Evolutionary conservation across 805 yeast genomes (phyloP).

Genomic region (Ogataea wickerhamii): DNA sequence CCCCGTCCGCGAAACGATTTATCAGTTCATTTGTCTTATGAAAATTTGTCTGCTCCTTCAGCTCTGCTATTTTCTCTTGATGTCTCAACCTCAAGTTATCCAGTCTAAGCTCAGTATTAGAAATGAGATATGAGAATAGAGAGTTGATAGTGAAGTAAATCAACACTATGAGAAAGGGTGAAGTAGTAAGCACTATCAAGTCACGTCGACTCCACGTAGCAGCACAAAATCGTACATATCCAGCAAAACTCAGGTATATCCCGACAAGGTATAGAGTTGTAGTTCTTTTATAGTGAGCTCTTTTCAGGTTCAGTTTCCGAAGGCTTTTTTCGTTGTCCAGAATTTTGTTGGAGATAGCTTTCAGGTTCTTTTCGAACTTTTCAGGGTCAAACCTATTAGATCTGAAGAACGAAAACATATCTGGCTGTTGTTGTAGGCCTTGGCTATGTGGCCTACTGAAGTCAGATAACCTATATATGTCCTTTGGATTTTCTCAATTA

Average conservation of each 20-base stretch:
- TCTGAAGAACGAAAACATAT: conserved; percentile 24
- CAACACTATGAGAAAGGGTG: conserved; percentile 16
- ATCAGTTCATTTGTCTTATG: conserved; percentile 72
- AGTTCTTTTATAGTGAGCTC: conserved; percentile 15
- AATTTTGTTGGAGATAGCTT: conserved; percentile 36
- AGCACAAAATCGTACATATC: conserved; percentile 17
- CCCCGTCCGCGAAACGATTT: conserved; percentile 55
- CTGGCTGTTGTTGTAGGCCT: no score
- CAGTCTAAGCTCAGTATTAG: conserved; percentile 21
- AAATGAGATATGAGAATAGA: conserved; percentile 20
- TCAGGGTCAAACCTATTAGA: conserved; percentile 40
- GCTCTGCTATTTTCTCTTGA: conserved; percentile 34
- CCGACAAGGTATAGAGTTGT: conserved; percentile 19
- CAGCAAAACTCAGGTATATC: conserved; percentile 23
- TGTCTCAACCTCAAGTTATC: conserved; percentile 32
- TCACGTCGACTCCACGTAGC: conserved; percentile 2
- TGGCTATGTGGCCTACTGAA: no score
- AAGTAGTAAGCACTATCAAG: conserved; percentile 3
- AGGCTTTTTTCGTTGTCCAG: conserved; percentile 23
- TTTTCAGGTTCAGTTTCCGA: conserved; percentile 14
- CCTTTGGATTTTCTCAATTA: no score
- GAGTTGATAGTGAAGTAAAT: conserved; percentile 14
- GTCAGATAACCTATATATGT: no score
- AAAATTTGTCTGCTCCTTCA: conserved; percentile 59
- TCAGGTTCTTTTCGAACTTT: conserved; percentile 41